Evolutionary conservation across 2,329 filamentous ascomycete genomes (phyloP).

Genomic region (Cladosporium sp.): DNA sequence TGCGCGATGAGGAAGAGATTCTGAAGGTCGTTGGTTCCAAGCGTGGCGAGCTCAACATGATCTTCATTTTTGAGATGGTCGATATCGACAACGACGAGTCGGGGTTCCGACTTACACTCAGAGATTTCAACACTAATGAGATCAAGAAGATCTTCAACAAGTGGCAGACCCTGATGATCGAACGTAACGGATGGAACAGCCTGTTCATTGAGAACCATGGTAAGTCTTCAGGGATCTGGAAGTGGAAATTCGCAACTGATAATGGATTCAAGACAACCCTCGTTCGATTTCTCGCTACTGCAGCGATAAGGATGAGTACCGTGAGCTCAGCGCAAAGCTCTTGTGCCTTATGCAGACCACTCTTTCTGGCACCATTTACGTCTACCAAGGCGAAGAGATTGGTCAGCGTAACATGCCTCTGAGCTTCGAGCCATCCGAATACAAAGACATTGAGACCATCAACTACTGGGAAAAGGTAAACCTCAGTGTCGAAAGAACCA

Average conservation of each 20-base stretch:
- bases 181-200: constrained; percentile 48
- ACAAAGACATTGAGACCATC: constrained; percentile 51
- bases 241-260: not conserved
- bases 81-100: constrained; percentile 35
- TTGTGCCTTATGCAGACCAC: constrained; percentile 46
- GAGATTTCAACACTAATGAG: constrained; percentile 36
- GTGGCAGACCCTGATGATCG: constrained; percentile 48
- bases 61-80: constrained; percentile 47
- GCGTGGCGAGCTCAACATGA: constrained; percentile 44
- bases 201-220: constrained; percentile 54
- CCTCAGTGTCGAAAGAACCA: not conserved
- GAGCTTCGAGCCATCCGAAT: constrained; percentile 42
- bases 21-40: constrained; percentile 39
- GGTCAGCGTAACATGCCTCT: constrained; percentile 48
- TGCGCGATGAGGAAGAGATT: constrained; percentile 41
- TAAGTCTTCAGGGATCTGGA: not conserved
- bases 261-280: constrained; percentile 34
- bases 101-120: constrained; percentile 33
- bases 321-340: constrained; percentile 45
- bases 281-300: constrained; percentile 47
- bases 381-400: constrained; percentile 50
- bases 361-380: constrained; percentile 47
- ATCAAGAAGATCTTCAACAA: constrained; percentile 26
- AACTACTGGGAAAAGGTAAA: constrained; percentile 51
- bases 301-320: constrained; percentile 44